Evolutionary conservation across 1,139 yeast species (phyloP).

Genomic region (Chernovozyma sophiae-reginae): DNA sequence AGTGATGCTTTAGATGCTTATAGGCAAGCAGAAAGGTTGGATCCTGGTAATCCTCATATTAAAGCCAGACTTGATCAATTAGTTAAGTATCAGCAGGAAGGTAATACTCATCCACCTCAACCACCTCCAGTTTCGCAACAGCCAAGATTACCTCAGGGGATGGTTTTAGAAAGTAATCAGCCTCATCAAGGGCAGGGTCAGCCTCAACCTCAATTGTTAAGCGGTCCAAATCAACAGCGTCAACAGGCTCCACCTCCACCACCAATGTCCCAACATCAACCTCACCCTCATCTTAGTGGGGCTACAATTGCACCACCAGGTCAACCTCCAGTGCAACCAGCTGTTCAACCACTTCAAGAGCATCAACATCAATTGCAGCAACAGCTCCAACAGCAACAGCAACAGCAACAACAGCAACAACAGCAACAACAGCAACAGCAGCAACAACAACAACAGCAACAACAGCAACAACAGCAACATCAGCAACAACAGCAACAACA

Average conservation of each 20-base stretch:
- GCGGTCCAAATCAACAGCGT: slow-evolving; percentile 13
- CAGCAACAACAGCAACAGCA: slow-evolving; percentile 6
- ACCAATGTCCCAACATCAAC: slow-evolving; percentile 12
- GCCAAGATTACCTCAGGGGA: slow-evolving; percentile 53
- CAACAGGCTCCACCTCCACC: slow-evolving; percentile 14
- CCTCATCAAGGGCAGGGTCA: slow-evolving; percentile 25
- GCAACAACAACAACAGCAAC: slow-evolving; percentile 7
- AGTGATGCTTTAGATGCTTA: slow-evolving; percentile 95
- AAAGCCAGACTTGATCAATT: slow-evolving; percentile 88
- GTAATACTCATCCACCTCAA: slow-evolving; percentile 62
- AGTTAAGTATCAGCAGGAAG: slow-evolving; percentile 70
- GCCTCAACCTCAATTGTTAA: slow-evolving; percentile 11
- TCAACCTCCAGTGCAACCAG: slow-evolving; percentile 8
- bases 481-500: slow-evolving; percentile 5
- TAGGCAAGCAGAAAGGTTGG: slow-evolving; percentile 91
- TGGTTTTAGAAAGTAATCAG: slow-evolving; percentile 50
- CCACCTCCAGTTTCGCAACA: slow-evolving; percentile 66
- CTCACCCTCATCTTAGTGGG: not conserved
- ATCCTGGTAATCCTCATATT: slow-evolving; percentile 91
- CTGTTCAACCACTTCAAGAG: slow-evolving; percentile 1
- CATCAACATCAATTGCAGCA: too few species aligned
- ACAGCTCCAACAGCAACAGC: slow-evolving; percentile 4
- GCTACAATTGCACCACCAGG: slow-evolving; percentile 11
- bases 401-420: too few species aligned
- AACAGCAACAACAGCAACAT: not conserved